phyloP scores from a whole-genome alignment of 2,329 filamentous ascomycete genomes.

The Amesomyces nigricolor region DNA sequence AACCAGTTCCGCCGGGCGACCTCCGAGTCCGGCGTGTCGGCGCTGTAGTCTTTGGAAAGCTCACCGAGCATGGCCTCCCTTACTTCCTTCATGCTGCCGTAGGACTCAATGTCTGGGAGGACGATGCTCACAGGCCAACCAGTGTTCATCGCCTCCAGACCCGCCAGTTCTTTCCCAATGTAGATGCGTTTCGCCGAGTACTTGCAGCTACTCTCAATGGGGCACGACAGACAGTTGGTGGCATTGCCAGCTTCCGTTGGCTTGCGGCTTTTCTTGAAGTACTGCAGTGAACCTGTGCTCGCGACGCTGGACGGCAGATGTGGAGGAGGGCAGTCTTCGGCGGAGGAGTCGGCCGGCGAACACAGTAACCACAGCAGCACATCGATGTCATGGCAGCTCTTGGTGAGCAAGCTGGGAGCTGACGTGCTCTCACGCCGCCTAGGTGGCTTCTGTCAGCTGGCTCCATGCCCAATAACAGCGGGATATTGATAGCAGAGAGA shows the following conservation, averaged over 20 bases:
- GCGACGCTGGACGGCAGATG: slow-evolving; percentile 73
- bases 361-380: slow-evolving; percentile 86
- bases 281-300: slow-evolving; percentile 69
- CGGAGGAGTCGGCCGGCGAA: slow-evolving; percentile 52
- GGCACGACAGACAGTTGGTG: slow-evolving; percentile 83
- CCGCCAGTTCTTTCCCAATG: slow-evolving; percentile 55
- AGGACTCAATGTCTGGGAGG: slow-evolving; percentile 86
- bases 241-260: slow-evolving; percentile 66
- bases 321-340: slow-evolving; percentile 39
- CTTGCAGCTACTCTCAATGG: slow-evolving; percentile 67
- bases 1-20: slow-evolving; percentile 64
- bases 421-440: slow-evolving; percentile 67
- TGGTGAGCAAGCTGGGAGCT: slow-evolving; percentile 82
- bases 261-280: slow-evolving; percentile 72
- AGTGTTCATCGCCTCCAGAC: slow-evolving; percentile 59
- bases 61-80: slow-evolving; percentile 36
- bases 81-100: slow-evolving; percentile 43
- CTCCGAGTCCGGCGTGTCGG: slow-evolving; percentile 42
- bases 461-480: too few species aligned
- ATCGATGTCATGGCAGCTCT: slow-evolving; percentile 95
- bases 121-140: slow-evolving; percentile 85
- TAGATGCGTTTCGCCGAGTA: slow-evolving; percentile 86
- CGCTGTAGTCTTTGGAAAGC: slow-evolving; percentile 48
- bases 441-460: not conserved
- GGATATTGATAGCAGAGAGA: not conserved